These are phyloP conservation scores for Paramecium pentaurelia DNA, from an alignment of 73 alveolate genomes.

Conservation along the genomic window DNA sequence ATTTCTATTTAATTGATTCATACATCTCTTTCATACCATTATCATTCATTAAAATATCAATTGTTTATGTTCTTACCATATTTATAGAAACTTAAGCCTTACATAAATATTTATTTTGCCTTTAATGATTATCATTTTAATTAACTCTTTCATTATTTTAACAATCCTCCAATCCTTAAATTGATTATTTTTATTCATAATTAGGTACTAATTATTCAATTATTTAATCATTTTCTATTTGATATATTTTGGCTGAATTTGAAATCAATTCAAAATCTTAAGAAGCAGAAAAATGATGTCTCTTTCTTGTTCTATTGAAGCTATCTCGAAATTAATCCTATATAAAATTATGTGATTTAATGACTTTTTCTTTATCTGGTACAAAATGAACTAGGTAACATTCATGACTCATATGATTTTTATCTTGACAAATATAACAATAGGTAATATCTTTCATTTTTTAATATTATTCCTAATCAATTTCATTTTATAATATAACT, in stretches of 20 bases:
- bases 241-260: not conserved
- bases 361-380: not conserved
- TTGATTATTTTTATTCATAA: not conserved
- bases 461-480: not conserved
- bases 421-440: not conserved
- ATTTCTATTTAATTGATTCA: not conserved
- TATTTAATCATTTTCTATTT: not conserved
- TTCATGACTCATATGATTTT: not conserved
- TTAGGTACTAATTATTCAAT: not conserved
- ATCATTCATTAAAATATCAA: not conserved
- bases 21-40: not conserved
- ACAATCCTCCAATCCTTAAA: not conserved
- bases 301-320: not conserved
- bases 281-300: not conserved
- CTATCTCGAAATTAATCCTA: not conserved
- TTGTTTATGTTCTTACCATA: not conserved
- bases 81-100: not conserved
- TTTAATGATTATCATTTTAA: not conserved
- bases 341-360: not conserved
- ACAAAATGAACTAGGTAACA: slow-evolving; percentile 7
- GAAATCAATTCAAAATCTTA: not conserved
- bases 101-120: not conserved
- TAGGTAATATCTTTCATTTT: not conserved
- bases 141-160: not conserved
- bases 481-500: not conserved